Evolutionary conservation across 495 filamentous ascomycete species (phyloP), one percentile per base, ranked within the genome.

Genomic region (Penicillium egyptiacum): DNA sequence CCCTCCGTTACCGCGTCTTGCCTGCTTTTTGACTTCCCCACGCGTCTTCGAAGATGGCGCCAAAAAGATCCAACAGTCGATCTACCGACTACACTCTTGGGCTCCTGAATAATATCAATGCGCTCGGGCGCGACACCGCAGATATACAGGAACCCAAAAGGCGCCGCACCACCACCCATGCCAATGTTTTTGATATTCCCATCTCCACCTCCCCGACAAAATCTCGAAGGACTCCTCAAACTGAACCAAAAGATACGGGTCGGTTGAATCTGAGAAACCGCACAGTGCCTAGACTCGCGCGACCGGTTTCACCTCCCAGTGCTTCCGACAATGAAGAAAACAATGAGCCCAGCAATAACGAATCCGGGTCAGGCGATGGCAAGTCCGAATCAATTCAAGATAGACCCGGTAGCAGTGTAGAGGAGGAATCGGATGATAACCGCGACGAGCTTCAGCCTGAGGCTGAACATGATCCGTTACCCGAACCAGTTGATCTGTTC

Each of bases 1-100:
- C 25, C 49, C 22, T 51, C 44, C 53, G 25, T 43, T 51, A 9
- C 55, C 55, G 50, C 50, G 50, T 43, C 25, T n/a, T 28, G n/a
- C 9, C 20, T 28, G 23, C n/a, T 9, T 14, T 42, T 23, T n/a
- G 7, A 35, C 26, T 43, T 54, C 40, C 42, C 46, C 45, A 57
- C 46, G 55, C 55, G 35, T 45, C 20, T 17, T 28, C 12, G 33
- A 50, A 19, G 30, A 57, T 50, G 45, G 35, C 45, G 19, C 45
- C 31, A 3, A 56, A 33, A 30, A 50, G 19, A 35, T 16, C 26
- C 35, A 50, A 10, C 14, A 25, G 25, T 30, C 33, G 19, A 11
- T 51, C 46, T 17, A 51, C 46, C 17, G 37, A 50, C 1, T 6
- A 42, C 6, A 42, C 17, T 28, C 35, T 57, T 30, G 31, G 19